Evolutionary conservation across 495 filamentous ascomycete species (phyloP), one percentile per base, ranked within the genome.

Genomic region (Talaromyces liani): DNA sequence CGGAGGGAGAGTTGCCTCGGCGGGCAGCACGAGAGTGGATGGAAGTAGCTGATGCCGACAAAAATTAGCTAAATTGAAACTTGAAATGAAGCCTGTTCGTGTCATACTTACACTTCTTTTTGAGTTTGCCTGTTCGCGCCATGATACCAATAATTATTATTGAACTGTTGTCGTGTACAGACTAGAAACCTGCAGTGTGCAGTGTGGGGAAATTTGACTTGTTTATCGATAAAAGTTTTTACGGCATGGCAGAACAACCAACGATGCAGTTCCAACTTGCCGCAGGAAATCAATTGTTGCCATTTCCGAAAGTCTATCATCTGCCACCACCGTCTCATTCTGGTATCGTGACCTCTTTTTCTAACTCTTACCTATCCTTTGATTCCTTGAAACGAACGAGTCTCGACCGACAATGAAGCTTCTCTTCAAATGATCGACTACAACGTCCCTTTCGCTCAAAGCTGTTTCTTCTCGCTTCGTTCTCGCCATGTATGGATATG

Each of bases 21-120:
- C 88, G 82, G 66, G 87, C 88, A 29, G 87, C 88, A 36, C 90
- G 87, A 59, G 90, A 91, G 74, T 88, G 88, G 58, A 82, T 64
- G 3, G 81, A 80, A 53, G 71, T 65, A 36, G 71, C 80, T 85
- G 4, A 4, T 1, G 4, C 27, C 27, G 27, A 27, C 27, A 27
- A 27, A 27, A 27, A 27, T 27, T 27, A 27, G 27, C 27, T 27
- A 27, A 27, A 27, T 27, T 27, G 24, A 49, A 41, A 20, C 27
- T 57, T 7, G 27, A 55, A 49, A 61, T 57, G 24, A 6, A 47
- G 58, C 34, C 8, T 3, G 29, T 47, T n/a, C 9, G 22, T 29
- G 58, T 58, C 25, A 70, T 75, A 69, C 62, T 71, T 69, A 75
- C 73, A 68, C 57, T 67, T 77, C 61, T 74, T 77, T 64, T 76